Percentiles rank a stretch among this genome's conserved stretches.
phyloP scores from a whole-genome alignment of 768 basidiomycete genomes.

The Dioszegia hungarica region DNA sequence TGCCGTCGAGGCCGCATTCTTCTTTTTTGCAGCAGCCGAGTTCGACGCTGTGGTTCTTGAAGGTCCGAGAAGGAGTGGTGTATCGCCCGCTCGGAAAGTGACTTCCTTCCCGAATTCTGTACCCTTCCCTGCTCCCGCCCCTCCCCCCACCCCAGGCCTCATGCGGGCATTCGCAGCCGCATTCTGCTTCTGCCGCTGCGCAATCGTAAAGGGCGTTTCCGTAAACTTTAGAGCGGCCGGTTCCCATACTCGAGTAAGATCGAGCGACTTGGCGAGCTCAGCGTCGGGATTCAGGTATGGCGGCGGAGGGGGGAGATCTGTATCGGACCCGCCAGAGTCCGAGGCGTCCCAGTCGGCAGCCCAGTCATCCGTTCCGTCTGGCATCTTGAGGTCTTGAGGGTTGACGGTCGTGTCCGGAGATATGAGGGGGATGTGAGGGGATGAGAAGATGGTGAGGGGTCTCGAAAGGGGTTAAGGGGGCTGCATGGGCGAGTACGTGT shows the following conservation, averaged over 20 bases:
- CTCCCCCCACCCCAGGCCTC: neutral
- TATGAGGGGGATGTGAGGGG: neutral
- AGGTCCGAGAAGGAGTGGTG: no score
- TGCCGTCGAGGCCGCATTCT: neutral
- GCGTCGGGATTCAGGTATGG: slow-evolving; percentile 4
- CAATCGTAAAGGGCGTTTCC: slow-evolving; percentile 23
- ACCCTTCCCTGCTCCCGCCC: neutral
- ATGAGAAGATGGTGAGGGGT: neutral
- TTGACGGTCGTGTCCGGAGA: neutral
- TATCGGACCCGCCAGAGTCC: neutral
- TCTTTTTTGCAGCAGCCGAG: neutral
- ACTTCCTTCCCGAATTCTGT: neutral
- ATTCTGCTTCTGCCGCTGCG: neutral
- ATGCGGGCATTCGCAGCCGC: neutral
- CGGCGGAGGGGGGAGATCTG: neutral
- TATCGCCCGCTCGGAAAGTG: no score
- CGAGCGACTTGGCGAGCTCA: slow-evolving; percentile 6
- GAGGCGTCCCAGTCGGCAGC: neutral
- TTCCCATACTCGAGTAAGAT: slow-evolving; percentile 12
- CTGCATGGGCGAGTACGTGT: no score
- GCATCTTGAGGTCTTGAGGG: neutral
- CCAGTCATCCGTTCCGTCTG: slow-evolving; percentile 1
- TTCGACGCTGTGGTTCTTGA: no score
- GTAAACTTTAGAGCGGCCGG: slow-evolving; percentile 1
- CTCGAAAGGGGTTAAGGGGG: neutral